A percentile compares a stretch with the other conserved stretches of the same genome.
These are phyloP conservation scores for Chionographis japonica DNA, from an alignment of 106 monocot species.

Conservation along the genomic window DNA sequence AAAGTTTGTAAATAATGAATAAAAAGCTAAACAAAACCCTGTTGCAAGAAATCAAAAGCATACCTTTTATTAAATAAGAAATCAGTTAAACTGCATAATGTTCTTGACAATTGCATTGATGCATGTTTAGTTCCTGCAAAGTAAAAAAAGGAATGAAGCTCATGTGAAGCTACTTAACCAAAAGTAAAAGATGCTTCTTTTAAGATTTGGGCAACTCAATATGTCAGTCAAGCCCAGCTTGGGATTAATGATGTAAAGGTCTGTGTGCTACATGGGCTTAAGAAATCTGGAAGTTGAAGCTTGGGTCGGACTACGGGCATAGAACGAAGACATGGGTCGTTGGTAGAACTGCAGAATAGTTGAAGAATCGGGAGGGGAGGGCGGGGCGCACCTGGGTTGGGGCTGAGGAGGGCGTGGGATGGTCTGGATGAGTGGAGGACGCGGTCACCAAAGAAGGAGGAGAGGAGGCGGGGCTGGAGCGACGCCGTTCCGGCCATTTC, in stretches of 20 bases:
- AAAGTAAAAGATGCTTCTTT: no score
- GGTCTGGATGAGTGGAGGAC: slow-evolving; percentile 33
- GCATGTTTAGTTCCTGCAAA: slow-evolving; percentile 40
- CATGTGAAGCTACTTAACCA: no score
- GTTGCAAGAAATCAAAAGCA: background rate
- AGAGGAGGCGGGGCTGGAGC: slow-evolving; percentile 62
- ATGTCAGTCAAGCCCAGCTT: background rate
- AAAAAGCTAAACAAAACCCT: background rate
- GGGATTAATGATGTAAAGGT: no score
- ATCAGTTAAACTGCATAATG: slow-evolving; percentile 59
- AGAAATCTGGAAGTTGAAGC: no score
- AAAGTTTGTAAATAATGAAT: background rate
- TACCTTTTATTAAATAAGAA: slow-evolving; percentile 73
- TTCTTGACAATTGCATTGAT: slow-evolving; percentile 34
- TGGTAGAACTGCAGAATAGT: no score
- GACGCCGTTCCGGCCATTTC: slow-evolving; percentile 23
- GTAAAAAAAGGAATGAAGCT: background rate
- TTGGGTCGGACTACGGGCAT: no score
- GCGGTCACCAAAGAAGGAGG: slow-evolving; percentile 78
- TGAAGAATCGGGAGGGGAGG: background rate
- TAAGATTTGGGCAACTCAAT: background rate
- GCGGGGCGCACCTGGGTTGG: slow-evolving; percentile 10
- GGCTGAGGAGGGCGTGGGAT: slow-evolving; percentile 10
- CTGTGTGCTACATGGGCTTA: no score
- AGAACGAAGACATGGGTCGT: no score